Base-by-base conservation (phyloP, 2,329 filamentous ascomycete genomes). In the Ophiostoma novo-ulmi region DNA sequence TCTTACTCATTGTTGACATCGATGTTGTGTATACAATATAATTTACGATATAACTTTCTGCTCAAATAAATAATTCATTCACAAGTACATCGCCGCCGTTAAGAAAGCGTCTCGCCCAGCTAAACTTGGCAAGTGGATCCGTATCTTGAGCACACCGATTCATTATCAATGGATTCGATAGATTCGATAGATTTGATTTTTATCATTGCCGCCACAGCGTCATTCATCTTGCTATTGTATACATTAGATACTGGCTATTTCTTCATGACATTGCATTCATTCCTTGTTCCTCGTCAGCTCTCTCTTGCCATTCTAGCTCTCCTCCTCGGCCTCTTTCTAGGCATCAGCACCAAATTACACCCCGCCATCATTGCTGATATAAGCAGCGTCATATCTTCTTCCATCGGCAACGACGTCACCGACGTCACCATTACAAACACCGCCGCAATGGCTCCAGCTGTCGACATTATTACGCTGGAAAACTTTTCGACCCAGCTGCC, bases 391-490 rank as follows among this genome's bases (percentile, higher is more conserved):
- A 10, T 55, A 5, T 0, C 52, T 55, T 55, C 14, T n/a, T 20
- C 44, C 20, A 20, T 17, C 20, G 20, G 14, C 44, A 48, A 17
- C 44, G 44, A 48, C 52, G 44, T 48, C 44, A 58, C n/a, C 52
- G 52, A 58, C 67, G 2, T 36, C 67, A 17, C 26, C 39, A 17
- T 75, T 75, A 10, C 72, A 31, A 55, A 36, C n/a, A 44, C 74
- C 36, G 22, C 77, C 48, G 77, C 63, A 5, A 65, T 65, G 63
- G 36, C 63, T 17, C 52, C 52, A 7, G 20, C 35, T 11, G 61
- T 80, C 44, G 80, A 83, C 75, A 77, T 84, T 73, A 78, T 87
- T 70, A 85, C 82, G 5, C 81, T 88, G 72, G 82, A 84, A 22
- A 85, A 86, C 75, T 80, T 85, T 71, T 76, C 79, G 72, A 76